phyloP scores from a whole-genome alignment of 495 filamentous ascomycete genomes.

The Neurospora sp. region DNA sequence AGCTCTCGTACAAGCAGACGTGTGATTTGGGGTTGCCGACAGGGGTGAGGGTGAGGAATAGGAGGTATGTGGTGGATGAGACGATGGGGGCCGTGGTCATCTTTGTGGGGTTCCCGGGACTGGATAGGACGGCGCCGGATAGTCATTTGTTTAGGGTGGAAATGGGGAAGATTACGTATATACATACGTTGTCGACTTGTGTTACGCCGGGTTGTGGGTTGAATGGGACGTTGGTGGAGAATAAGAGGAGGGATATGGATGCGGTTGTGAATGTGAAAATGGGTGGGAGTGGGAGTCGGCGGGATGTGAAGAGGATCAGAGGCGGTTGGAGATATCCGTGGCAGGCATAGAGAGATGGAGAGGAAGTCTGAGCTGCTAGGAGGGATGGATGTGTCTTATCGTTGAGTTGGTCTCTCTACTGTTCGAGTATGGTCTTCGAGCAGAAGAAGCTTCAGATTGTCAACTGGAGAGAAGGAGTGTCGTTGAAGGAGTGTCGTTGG shows the following conservation, averaged over 20 bases:
- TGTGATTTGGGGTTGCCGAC: constrained; percentile 22
- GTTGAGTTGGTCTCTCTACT: too few species aligned
- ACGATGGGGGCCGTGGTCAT: constrained; percentile 24
- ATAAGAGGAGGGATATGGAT: not conserved
- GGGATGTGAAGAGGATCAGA: not conserved
- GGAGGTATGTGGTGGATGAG: constrained; percentile 29
- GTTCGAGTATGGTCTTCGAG: too few species aligned
- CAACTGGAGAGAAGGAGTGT: not conserved
- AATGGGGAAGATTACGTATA: constrained; percentile 24
- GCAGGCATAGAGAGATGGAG: not conserved
- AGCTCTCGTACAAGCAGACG: constrained; percentile 18
- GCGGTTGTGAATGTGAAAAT: not conserved
- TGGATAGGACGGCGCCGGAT: constrained; percentile 19
- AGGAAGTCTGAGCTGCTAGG: not conserved
- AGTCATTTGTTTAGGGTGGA: constrained; percentile 27
- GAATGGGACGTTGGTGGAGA: not conserved
- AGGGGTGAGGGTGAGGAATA: constrained; percentile 18
- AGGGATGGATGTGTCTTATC: not conserved
- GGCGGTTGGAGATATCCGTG: not conserved
- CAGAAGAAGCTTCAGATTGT: too few species aligned
- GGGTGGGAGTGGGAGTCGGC: not conserved
- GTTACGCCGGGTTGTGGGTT: not conserved
- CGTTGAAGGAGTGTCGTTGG: not conserved
- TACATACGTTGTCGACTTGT: constrained; percentile 16
- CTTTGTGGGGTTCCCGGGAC: constrained; percentile 21